Evolutionary conservation across 2,329 filamentous ascomycete species (phyloP).

Genomic region (Venturia asperata): DNA sequence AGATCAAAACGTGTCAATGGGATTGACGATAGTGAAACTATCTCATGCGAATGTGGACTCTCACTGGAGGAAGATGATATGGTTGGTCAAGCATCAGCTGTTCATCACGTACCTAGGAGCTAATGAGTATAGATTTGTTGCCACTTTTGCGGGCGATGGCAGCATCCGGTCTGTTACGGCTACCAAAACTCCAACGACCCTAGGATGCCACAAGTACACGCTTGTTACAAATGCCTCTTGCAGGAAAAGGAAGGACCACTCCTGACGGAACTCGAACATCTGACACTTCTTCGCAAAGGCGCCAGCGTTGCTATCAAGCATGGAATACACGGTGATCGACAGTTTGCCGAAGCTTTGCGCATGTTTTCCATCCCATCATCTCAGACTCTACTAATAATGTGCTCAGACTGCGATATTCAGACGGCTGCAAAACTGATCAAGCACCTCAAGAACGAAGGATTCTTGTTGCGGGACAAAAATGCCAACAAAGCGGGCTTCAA

Average conservation of each 20-base stretch:
- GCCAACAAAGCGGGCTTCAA: constrained; percentile 19
- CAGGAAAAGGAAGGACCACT: constrained; percentile 23
- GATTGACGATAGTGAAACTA: constrained; percentile 11
- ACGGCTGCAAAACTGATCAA: constrained; percentile 21
- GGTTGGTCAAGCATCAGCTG: constrained; percentile 28
- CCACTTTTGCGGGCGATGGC: constrained; percentile 38
- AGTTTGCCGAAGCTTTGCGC: constrained; percentile 23
- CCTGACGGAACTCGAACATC: constrained; percentile 21
- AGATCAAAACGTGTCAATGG: constrained; percentile 12
- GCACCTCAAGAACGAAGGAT: constrained; percentile 22
- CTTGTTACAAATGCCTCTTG: constrained; percentile 43
- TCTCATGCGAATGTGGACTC: constrained; percentile 39
- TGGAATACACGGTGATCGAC: constrained; percentile 22
- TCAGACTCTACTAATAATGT: not conserved
- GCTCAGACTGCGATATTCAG: constrained; percentile 24
- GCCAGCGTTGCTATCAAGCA: constrained; percentile 23
- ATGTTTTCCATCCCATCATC: constrained; percentile 19
- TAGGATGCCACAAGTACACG: constrained; percentile 35
- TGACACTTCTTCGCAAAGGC: constrained; percentile 23
- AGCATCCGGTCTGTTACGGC: constrained; percentile 43
- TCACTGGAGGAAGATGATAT: constrained; percentile 35
- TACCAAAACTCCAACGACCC: constrained; percentile 33
- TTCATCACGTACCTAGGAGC: not conserved
- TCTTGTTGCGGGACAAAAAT: constrained; percentile 19
- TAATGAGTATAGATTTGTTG: constrained; percentile 35